These are phyloP conservation scores for Polytolypa hystricis DNA, from an alignment of 2,329 filamentous ascomycete species.

Conservation along the genomic window DNA sequence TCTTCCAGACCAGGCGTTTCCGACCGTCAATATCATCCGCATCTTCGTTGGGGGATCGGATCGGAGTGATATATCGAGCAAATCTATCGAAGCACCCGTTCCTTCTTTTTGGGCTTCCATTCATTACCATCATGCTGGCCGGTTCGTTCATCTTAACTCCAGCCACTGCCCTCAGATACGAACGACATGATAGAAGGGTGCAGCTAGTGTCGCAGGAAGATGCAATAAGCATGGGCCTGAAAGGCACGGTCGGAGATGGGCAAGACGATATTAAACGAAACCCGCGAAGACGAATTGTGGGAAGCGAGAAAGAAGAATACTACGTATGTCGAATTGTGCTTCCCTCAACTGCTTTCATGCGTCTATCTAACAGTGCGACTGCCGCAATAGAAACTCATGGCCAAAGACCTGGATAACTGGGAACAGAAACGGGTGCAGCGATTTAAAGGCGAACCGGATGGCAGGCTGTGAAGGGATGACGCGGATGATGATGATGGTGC, in stretches of 20 bases:
- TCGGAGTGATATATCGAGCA: slow-evolving; percentile 67
- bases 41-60: slow-evolving; percentile 50
- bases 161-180: slow-evolving; percentile 85
- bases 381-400: slow-evolving; percentile 55
- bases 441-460: slow-evolving; percentile 81
- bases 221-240: slow-evolving; percentile 62
- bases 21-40: slow-evolving; percentile 40
- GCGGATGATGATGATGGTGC: no score
- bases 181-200: slow-evolving; percentile 83
- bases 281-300: slow-evolving; percentile 31
- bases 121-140: slow-evolving; percentile 77
- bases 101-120: slow-evolving; percentile 84
- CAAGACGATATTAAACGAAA: slow-evolving; percentile 57
- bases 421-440: slow-evolving; percentile 91
- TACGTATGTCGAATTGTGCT: slow-evolving; percentile 26
- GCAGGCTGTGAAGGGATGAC: slow-evolving; percentile 59
- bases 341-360: slow-evolving; percentile 1
- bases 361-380: slow-evolving; percentile 10
- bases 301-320: slow-evolving; percentile 37
- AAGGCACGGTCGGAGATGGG: slow-evolving; percentile 60
- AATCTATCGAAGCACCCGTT: slow-evolving; percentile 72
- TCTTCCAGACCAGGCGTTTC: slow-evolving; percentile 62
- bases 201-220: slow-evolving; percentile 76
- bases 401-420: slow-evolving; percentile 91
- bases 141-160: slow-evolving; percentile 92